Base-by-base conservation (phyloP, 345 rosid species). In the Noccaea caerulescens region DNA sequence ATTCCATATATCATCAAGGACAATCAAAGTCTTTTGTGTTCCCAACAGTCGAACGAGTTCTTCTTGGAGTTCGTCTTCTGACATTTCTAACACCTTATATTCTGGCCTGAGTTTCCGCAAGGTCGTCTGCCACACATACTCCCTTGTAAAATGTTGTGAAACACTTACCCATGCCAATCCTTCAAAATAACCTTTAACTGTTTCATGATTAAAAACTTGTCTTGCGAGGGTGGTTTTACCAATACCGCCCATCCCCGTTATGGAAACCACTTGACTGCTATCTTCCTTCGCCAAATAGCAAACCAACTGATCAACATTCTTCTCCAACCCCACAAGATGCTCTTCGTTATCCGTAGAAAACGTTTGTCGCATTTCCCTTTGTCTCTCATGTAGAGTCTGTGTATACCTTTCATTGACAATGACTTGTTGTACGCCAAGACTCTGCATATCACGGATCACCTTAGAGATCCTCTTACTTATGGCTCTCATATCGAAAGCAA, bases 231-330 rank as follows among this genome's bases (percentile, higher is more conserved):
- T 47, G 0, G 88, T 86, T 66, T 82, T 86, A 6, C 90, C 87
- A 25, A 82, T 66, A 27, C 90, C 90, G 0, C 87, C 82, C 87
- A 84, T 84, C n/a, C 90, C 88, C 2, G 63, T 67, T 11, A 86
- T 69, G 0, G 79, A 68, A 32, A 84, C 72, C 12, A 77, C 74
- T 20, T 45, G 56, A 27, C 0, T 57, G 1, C 36, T 57, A 0
- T 18, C 58, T 5, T 36, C 62, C 6, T 0, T 58, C 8, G 64
- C 49, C 55, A 84, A 55, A 37, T 67, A 10, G 3, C 63, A 47
- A 46, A 81, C 79, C 45, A 84, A 7, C 3, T 1, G 14, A 2
- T 33, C 0, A 0, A 76, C 46, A 13, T 73, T 76, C 2, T 57
- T 9, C 33, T 80, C 84, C 42, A 74, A 72, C 4, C 86, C 88